Base-by-base conservation (phyloP, 192 early-diverging fungal species). In the Jimgerdemannia lactiflua region DNA sequence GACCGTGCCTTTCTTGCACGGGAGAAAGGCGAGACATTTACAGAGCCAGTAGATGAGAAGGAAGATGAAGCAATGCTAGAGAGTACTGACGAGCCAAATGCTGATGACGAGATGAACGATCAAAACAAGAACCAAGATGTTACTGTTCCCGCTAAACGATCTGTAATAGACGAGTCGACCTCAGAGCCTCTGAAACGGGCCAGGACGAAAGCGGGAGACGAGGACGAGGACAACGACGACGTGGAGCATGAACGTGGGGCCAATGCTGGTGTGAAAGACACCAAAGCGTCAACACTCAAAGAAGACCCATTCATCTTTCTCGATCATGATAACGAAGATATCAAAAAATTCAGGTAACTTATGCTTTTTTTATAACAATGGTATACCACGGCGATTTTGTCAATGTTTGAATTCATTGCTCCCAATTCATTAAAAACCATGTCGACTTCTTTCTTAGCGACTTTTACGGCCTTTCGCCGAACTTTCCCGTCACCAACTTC, bases 281-380 rank as follows among this genome's bases (percentile, higher is more conserved):
- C 78, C 19, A 85, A 88, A 70, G 81, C 82, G 17, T 78, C 84
- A 7, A 82, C 71, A 9, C 78, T 88, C 68, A 85, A 87, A 67
- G 98, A 99, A 81, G 91, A 92, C 70, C 95, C 96, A 8, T 98
- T 98, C 85, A 83, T 94, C 67, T 95, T 98, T 83, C 72, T 98
- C 71, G 78, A 84, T 14, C 74, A 86, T 29, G 83, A 83, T 17
- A 84, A 88, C 66, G 74, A 81, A 20, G 92, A 93, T 78, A 81
- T 97, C 3, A 65, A 85, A 71, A 70, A 82, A 14, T 87, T 95
- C 69, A 83, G 86, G 76, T 89, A 74, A 69, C 75, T 74, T 29
- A 29, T 0, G 29, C 29, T 29, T 29, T 29, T 29, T 65, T 19
- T 14, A 65, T 19, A 18, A 19, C 64, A 19, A 14, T 39, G 29